phyloP scores from a whole-genome alignment of 2,329 filamentous ascomycete species.

The Davidsoniella virescens region DNA sequence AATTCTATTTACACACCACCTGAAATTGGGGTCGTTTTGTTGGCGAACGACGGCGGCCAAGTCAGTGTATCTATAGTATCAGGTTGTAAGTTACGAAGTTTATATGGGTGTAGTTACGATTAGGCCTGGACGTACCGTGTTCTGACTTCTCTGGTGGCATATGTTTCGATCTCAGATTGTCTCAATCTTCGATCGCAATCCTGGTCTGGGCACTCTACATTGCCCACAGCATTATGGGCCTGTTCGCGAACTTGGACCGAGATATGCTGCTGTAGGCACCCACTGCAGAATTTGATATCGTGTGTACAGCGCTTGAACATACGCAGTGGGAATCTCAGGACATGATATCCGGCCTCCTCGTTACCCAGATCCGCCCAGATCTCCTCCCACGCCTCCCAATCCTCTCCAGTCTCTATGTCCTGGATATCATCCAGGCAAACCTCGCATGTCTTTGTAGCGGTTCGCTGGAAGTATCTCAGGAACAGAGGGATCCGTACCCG shows the following conservation, averaged over 20 bases:
- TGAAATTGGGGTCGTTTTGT: slow-evolving; percentile 48
- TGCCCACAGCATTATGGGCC: neutral
- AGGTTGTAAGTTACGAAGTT: neutral
- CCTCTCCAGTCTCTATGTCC: neutral
- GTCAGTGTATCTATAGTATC: neutral
- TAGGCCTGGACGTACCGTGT: neutral
- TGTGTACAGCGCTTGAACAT: neutral
- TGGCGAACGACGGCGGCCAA: neutral
- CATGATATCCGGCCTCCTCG: neutral
- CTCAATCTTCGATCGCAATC: slow-evolving; percentile 1
- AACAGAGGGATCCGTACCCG: slow-evolving; percentile 1
- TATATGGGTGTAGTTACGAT: neutral
- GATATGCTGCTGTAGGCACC: slow-evolving; percentile 2
- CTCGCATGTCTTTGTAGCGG: neutral
- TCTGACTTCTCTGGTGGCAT: neutral
- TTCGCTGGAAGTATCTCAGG: slow-evolving; percentile 1
- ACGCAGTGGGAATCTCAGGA: neutral
- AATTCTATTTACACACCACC: slow-evolving; percentile 58
- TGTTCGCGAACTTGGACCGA: neutral
- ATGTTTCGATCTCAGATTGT: neutral
- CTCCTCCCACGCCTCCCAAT: neutral
- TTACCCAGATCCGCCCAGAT: slow-evolving; percentile 1
- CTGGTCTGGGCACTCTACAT: neutral
- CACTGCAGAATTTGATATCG: neutral
- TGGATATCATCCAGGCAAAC: slow-evolving; percentile 3